Evolutionary conservation across 164 flowering plant genomes (phyloP), one percentile per base, ranked within the genome.

Genomic region (Piper longum): DNA sequence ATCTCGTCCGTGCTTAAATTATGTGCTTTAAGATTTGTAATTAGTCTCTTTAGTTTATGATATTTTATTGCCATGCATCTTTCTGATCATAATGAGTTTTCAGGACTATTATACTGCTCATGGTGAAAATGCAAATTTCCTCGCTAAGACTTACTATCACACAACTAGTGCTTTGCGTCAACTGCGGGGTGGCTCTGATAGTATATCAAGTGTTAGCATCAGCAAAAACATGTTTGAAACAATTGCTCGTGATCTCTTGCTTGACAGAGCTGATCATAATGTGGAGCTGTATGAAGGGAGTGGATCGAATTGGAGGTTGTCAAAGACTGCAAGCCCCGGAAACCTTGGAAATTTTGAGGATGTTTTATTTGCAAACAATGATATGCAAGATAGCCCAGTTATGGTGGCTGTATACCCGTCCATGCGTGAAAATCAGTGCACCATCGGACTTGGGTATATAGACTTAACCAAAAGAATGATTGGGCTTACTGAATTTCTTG

Each of bases 21-120:
- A 1, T 26, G 36, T 26, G 36, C 36, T 26, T 26, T 26, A 26
- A 26, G 36, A 26, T 26, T 26, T 26, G 36, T 26, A 26, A 26
- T 26, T 26, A 26, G 36, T 8, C 59, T 16, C 16, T 56, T 17
- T 56, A 2, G 8, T 9, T 7, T n/a, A 17, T 7, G 59, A 17
- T 19, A 17, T 56, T 56, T 3, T 56, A 16, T 16, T 17, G 11
- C 1, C 6, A 56, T 56, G n/a, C 11, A 36, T 26, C 16, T 4
- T 56, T 56, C 59, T 56, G 5, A 48, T 61, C 56, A 42, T 40
- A 8, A 59, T 16, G 61, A 59, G 66, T 43, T 18, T 70, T 64
- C 77, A 88, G 97, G 99, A 90, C 69, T 91, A 95, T 68, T 95
- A 84, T 63, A 90, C 97, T 63, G 86, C 91, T 55, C 99, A 95